Conservation (phyloP, 192 early-diverging fungal genomes). For the Umbelopsis sp. region DNA sequence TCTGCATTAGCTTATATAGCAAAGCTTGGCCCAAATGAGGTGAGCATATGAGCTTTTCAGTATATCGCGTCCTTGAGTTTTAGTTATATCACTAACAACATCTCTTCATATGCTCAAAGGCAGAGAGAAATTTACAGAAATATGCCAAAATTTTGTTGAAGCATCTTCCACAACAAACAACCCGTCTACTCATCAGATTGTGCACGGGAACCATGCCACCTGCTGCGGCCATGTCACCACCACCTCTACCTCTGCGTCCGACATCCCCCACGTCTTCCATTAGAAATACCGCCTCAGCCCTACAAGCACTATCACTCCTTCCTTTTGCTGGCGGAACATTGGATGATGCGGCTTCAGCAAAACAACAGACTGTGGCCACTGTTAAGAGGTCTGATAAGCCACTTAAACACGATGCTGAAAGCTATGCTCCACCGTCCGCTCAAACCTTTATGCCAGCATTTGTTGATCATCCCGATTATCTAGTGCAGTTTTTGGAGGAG, state of each 20-base stretch:
- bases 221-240: neutral
- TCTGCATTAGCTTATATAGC: constrained; percentile 79
- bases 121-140: constrained; percentile 57
- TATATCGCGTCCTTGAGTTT: no score
- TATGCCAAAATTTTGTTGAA: constrained; percentile 58
- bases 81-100: neutral
- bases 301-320: constrained; percentile 33
- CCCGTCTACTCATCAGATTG: constrained; percentile 54
- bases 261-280: constrained; percentile 24
- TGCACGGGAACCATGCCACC: constrained; percentile 48
- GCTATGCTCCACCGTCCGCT: constrained; percentile 53
- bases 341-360: constrained; percentile 12
- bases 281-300: constrained; percentile 13
- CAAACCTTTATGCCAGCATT: constrained; percentile 88
- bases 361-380: constrained; percentile 10
- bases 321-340: constrained; percentile 36
- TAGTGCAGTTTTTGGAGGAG: constrained; percentile 84
- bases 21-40: constrained; percentile 50
- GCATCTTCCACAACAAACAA: constrained; percentile 57
- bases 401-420: neutral
- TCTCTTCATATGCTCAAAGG: constrained; percentile 22
- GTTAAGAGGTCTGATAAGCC: neutral
- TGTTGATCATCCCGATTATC: constrained; percentile 79
- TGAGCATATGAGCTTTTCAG: neutral
- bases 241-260: constrained; percentile 1